Evolutionary conservation across 2,329 filamentous ascomycete species (phyloP), one percentile per base, ranked within the genome.

Genomic region (Aurifilum marmelostoma): DNA sequence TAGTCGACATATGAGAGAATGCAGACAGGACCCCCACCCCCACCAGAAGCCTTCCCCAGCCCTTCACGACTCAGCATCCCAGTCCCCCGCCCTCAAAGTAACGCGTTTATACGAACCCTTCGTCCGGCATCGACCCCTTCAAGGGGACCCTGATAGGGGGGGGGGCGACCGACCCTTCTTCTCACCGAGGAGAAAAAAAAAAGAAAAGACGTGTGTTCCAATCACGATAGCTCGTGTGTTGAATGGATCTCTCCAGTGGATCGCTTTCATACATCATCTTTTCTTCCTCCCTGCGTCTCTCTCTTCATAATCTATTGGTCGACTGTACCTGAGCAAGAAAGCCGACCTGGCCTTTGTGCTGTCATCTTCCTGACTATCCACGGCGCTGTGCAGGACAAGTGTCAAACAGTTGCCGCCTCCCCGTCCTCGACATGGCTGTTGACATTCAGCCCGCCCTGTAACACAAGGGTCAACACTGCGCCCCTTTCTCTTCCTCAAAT

Each of bases 1-100:
- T 11, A 52, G n/a, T 24, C 24, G 18, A n/a, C 18, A 8, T 34
- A 34, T n/a, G 43, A 21, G 18, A 47, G 11, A 47, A 47, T 47
- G n/a, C 43, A n/a, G 43, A 47, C 43, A 34, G 34, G 11, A 47
- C 21, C 43, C n/a, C 43, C 43, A 47, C 43, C 43, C 24, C 52
- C 24, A 29, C 52, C 52, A 18, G 34, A 34, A 4, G 6, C 27
- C 11, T 29, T 29, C 18, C 52, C 47, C 12, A 27, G 14, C 24
- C 52, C 52, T 27, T 29, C 52, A 32, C 52, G 52, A 56, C 52
- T 56, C 52, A 56, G 27, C 52, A 56, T 56, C 52, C 52, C 52
- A 29, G 52, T 32, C 52, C 52, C 52, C 27, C 52, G 52, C n/a
- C 50, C 50, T 52, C 50, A 52, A n/a, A n/a, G n/a, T n/a, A n/a